Percentiles rank a stretch among this genome's conserved stretches.
phyloP scores from a whole-genome alignment of 2,329 filamentous ascomycete genomes.

The Colletotrichum orbiculare region DNA sequence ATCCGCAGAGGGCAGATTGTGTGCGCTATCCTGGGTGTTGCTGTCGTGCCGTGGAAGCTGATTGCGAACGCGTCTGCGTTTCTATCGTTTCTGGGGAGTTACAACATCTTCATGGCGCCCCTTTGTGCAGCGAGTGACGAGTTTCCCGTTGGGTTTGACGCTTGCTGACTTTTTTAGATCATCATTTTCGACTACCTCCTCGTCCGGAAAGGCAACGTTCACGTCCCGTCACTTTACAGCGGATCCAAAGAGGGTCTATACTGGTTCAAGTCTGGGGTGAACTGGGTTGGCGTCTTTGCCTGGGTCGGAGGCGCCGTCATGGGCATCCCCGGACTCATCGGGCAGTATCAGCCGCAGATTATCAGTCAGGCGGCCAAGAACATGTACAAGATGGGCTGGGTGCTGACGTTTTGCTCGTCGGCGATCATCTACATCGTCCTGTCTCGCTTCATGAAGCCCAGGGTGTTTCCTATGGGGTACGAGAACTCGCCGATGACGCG shows the following conservation, averaged over 20 bases:
- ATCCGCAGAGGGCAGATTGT: slow-evolving; percentile 47
- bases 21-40: slow-evolving; percentile 45
- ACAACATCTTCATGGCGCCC: slow-evolving; percentile 44
- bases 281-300: slow-evolving; percentile 42
- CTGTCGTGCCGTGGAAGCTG: slow-evolving; percentile 47
- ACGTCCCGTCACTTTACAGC: slow-evolving; percentile 46
- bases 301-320: slow-evolving; percentile 41
- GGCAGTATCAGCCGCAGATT: slow-evolving; percentile 41
- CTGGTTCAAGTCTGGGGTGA: slow-evolving; percentile 47
- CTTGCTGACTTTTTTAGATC: slow-evolving; percentile 29
- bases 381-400: slow-evolving; percentile 47
- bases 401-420: slow-evolving; percentile 43
- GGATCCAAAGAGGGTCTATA: slow-evolving; percentile 43
- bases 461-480: slow-evolving; percentile 39
- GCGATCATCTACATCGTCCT: slow-evolving; percentile 41
- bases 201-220: slow-evolving; percentile 46
- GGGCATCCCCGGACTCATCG: slow-evolving; percentile 44
- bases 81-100: slow-evolving; percentile 41
- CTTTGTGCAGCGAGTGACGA: slow-evolving; percentile 39
- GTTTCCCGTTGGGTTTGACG: neutral
- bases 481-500: slow-evolving; percentile 35
- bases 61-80: slow-evolving; percentile 40
- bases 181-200: slow-evolving; percentile 50
- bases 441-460: slow-evolving; percentile 38
- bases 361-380: slow-evolving; percentile 40